Conservation (phyloP, 768 basidiomycete genomes). For the Lactifluus pinguis region DNA sequence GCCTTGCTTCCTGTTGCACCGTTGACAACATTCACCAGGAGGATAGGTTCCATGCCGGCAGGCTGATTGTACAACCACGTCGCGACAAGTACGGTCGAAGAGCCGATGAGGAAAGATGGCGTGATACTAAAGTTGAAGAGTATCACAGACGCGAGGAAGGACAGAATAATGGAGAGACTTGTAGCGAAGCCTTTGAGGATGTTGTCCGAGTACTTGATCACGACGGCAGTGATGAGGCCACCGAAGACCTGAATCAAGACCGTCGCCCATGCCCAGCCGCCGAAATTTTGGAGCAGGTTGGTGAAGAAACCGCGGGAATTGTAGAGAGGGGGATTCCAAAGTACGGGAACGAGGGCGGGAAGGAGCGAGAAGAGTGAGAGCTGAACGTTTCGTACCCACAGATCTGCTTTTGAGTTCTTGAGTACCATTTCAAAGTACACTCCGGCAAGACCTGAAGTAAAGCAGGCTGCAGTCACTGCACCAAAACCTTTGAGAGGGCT, state of each 20-base stretch:
- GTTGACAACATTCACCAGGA: slow-evolving; percentile 26
- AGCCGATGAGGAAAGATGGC: slow-evolving; percentile 76
- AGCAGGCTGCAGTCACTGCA: slow-evolving; percentile 77
- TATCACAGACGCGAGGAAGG: slow-evolving; percentile 86
- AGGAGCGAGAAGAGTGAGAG: slow-evolving; percentile 83
- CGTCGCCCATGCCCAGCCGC: slow-evolving; percentile 91
- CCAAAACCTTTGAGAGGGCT: slow-evolving; percentile 72
- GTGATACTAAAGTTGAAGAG: slow-evolving; percentile 90
- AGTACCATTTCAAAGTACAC: slow-evolving; percentile 94
- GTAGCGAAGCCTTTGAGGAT: slow-evolving; percentile 98
- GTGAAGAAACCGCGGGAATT: slow-evolving; percentile 41
- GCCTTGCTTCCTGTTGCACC: slow-evolving; percentile 26
- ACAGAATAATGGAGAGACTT: slow-evolving; percentile 84
- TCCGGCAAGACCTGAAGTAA: slow-evolving; percentile 84
- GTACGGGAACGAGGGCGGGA: slow-evolving; percentile 77
- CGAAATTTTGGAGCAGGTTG: slow-evolving; percentile 78
- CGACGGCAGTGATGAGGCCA: slow-evolving; percentile 86
- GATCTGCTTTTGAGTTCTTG: slow-evolving; percentile 72
- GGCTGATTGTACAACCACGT: slow-evolving; percentile 96
- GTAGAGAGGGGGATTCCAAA: slow-evolving; percentile 41
- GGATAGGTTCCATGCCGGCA: slow-evolving; percentile 29
- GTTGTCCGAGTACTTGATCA: slow-evolving; percentile 96
- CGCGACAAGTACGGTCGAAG: slow-evolving; percentile 74
- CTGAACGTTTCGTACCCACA: slow-evolving; percentile 89
- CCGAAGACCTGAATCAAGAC: slow-evolving; percentile 87